Evolutionary conservation across 169 alveolate species (phyloP), one percentile per base, ranked within the genome.

Genomic region (Perkinsus marinus): DNA sequence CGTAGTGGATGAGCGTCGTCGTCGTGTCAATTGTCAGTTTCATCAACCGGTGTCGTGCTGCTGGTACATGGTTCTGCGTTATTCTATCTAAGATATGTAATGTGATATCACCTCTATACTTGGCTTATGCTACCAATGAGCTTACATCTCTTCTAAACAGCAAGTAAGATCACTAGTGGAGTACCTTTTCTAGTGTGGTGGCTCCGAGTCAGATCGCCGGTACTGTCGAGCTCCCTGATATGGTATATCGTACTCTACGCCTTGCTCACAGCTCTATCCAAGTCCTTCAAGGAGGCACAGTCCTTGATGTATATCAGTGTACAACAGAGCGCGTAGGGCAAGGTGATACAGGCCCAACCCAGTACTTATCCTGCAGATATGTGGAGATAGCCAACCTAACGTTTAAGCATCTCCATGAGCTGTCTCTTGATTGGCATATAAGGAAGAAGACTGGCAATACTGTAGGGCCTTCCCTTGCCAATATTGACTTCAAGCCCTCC

Each of bases 81-180:
- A 90, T 93, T 13, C 22, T 93, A 13, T 93, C 94, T n/a, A 93
- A 93, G 43, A n/a, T 90, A 10, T 93, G 92, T 68, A 93, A 92
- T 89, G 94, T 93, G 0, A n/a, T 91, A 10, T 91, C 92, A 6
- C 94, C 94, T 0, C 90, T 93, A 89, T 93, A 93, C 69, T 90
- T 93, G n/a, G 94, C 93, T 26, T 38, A 69, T 39, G 93, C 94
- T 39, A 92, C 94, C 34, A 91, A 91, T 68, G 94, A 93, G 79
- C 79, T 57, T 2, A 57, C 79, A 2, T 0, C 26, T 13, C 34
- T 57, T 13, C 79, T 57, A 0, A 57, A 16, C 34, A 57, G 34
- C 79, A 13, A 57, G 79, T 57, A 57, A 10, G 9, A 43, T 17
- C 17, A 43, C 9, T 17, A 9, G 17, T 43, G 9, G 17, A 9